Conservation (phyloP, 352 stramenopile species). For the Globisporangium spiculum region DNA sequence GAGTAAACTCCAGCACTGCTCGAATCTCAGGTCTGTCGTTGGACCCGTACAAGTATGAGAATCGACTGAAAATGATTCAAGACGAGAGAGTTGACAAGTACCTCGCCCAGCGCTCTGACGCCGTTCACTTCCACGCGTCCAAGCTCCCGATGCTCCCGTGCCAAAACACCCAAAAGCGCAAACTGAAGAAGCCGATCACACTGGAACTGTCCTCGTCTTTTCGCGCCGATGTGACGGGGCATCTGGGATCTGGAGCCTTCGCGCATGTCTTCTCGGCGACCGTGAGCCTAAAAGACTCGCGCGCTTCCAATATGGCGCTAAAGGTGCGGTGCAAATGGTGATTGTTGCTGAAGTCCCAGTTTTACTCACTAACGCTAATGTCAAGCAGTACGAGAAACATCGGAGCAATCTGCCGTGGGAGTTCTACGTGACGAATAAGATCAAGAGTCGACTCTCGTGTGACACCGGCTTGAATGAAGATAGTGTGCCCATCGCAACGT, state of each 20-base stretch:
- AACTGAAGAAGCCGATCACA: conserved; percentile 51
- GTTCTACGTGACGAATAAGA: conserved; percentile 65
- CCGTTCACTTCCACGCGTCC: conserved; percentile 50
- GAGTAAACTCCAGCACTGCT: conserved; percentile 2
- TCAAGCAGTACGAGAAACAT: conserved; percentile 63
- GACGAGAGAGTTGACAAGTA: conserved; percentile 39
- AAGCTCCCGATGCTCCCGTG: conserved; percentile 50
- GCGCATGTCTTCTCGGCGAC: conserved; percentile 69
- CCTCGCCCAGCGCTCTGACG: conserved; percentile 34
- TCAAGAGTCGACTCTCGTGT: conserved; percentile 33
- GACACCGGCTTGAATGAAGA: conserved; percentile 20
- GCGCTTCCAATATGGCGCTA: conserved; percentile 39
- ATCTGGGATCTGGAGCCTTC: conserved; percentile 74
- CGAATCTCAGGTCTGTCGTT: conserved; percentile 17
- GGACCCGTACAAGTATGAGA: conserved; percentile 56
- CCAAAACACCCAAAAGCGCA: conserved; percentile 39
- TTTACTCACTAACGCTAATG: background rate
- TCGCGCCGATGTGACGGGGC: conserved; percentile 40
- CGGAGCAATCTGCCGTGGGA: conserved; percentile 77
- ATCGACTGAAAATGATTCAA: conserved; percentile 46
- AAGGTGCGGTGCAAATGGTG: conserved; percentile 39
- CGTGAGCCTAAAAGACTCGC: conserved; percentile 24
- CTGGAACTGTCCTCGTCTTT: conserved; percentile 34
- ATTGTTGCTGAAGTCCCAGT: background rate
- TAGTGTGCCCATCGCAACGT: conserved; percentile 36